phyloP scores from a whole-genome alignment of 2,329 filamentous ascomycete genomes.

The Colletotrichum orchidophilum region DNA sequence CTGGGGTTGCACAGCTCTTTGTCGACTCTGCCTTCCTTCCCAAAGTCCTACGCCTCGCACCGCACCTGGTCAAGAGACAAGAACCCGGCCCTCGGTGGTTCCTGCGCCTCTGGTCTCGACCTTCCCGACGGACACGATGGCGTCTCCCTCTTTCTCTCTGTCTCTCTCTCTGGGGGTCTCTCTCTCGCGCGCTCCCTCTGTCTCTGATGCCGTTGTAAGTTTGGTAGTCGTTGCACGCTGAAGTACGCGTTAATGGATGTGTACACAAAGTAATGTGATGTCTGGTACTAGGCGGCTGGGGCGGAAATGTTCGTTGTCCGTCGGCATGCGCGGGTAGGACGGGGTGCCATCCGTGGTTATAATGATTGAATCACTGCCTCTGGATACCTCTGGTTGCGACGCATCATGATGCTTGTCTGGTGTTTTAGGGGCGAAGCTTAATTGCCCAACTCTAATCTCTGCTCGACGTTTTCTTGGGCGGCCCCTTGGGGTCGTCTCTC shows the following conservation, averaged over 20 bases:
- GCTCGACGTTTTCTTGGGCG: not conserved
- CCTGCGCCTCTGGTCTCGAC: not conserved
- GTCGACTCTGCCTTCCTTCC: not conserved
- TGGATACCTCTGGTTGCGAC: not conserved
- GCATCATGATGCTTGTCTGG: slow-evolving; percentile 22
- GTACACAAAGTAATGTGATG: not conserved
- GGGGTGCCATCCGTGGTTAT: slow-evolving; percentile 11
- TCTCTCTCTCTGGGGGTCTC: too few relatives aligned
- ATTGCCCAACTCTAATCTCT: slow-evolving; percentile 17
- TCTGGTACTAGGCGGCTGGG: slow-evolving; percentile 1
- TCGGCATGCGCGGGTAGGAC: slow-evolving; percentile 4
- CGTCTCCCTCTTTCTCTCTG: not conserved
- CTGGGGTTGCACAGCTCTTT: too few relatives aligned
- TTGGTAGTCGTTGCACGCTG: not conserved
- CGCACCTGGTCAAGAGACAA: not conserved
- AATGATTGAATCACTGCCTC: slow-evolving; percentile 3
- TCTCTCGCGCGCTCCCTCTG: too few relatives aligned
- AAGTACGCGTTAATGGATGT: not conserved
- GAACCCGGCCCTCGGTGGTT: not conserved
- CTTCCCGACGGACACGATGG: too few relatives aligned
- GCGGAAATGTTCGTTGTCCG: slow-evolving; percentile 20
- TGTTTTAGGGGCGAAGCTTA: slow-evolving; percentile 30
- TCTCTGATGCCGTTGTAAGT: not conserved
- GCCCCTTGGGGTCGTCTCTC: not conserved
- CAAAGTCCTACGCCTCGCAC: not conserved